Conservation (phyloP, 139 green algal species). For the Deuterostichococcus epilithicus region DNA sequence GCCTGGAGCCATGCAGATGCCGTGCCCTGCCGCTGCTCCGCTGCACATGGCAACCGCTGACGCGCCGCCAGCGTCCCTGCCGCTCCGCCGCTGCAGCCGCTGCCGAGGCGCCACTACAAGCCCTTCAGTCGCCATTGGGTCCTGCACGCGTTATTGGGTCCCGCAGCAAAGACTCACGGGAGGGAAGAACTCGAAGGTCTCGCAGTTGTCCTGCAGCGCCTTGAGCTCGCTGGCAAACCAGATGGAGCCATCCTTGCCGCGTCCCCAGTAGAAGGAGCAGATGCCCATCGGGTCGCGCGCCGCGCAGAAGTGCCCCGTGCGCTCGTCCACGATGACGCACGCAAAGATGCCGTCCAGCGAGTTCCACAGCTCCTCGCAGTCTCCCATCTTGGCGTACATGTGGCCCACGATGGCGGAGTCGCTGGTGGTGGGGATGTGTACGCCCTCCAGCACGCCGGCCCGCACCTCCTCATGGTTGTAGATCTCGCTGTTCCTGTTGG, state of each 20-base stretch:
- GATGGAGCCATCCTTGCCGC: slow-evolving; percentile 65
- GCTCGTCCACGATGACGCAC: slow-evolving; percentile 69
- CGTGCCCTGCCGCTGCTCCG: too few relatives aligned
- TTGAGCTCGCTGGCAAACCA: slow-evolving; percentile 98
- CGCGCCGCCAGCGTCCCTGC: neutral
- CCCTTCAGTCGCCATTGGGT: too few relatives aligned
- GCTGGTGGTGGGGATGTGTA: slow-evolving; percentile 33
- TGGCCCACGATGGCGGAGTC: slow-evolving; percentile 55
- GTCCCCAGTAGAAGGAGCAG: slow-evolving; percentile 92
- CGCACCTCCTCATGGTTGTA: slow-evolving; percentile 63
- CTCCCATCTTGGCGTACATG: slow-evolving; percentile 58
- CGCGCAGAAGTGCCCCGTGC: slow-evolving; percentile 63
- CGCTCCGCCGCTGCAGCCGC: neutral
- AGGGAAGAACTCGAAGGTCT: slow-evolving; percentile 76
- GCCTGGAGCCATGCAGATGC: too few relatives aligned
- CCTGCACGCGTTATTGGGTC: too few relatives aligned
- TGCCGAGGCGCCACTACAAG: neutral
- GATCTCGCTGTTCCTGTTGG: slow-evolving; percentile 67
- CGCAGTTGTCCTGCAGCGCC: slow-evolving; percentile 71
- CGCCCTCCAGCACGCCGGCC: slow-evolving; percentile 32
- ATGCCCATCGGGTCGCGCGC: slow-evolving; percentile 93
- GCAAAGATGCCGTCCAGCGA: slow-evolving; percentile 96
- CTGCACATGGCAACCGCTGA: too few relatives aligned
- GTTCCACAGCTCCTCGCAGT: slow-evolving; percentile 67
- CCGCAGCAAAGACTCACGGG: slow-evolving; percentile 38